Base-by-base conservation (phyloP, 2,329 filamentous ascomycete species). In the Aspergillus sp. region DNA sequence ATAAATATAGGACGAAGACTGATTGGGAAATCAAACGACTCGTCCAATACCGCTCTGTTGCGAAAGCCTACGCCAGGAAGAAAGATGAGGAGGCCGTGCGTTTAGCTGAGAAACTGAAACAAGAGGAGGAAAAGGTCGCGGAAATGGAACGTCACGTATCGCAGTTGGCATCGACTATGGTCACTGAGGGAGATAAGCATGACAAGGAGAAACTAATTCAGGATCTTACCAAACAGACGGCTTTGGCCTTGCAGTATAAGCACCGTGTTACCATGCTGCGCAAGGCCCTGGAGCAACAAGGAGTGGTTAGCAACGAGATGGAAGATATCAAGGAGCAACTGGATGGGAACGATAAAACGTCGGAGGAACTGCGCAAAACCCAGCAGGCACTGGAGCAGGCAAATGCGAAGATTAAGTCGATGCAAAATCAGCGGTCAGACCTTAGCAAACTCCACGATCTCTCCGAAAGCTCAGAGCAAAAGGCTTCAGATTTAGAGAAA, bases 11-110 rank as follows among this genome's bases (percentile, higher is more conserved):
- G 13, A 70, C 72, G 19, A 77, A 74, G 43, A 83, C 80, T 32
- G 76, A 80, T 50, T 72, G 71, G 35, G 80, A 84, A 58, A 77
- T 82, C 59, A 80, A 76, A 60, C 81, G 79, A 56, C 69, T 84
- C 43, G 74, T 84, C 44, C 70, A 76, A 25, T 83, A 84, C 57
- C 77, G 80, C 50, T 75, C 78, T 43, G 67, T 78, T 22, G 77
- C 79, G 15, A 83, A 81, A 60, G 76, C 74, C 37, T 83, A 77
- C 59, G 81, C 81, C 13, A 74, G 71, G 51, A 78, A 80, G 58
- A 82, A 82, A 58, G 81, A 83, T 52, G 60, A 66, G 3, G 77
- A 82, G 57, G 76, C 76, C 15, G 69, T 70, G 13, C 74, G 78
- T 45, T 60, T 82, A 37, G 64, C 69, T 19, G 74, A 75, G 30